Evolutionary conservation across 306 rosid genomes (phyloP).

Genomic region (Ormosia emarginata): DNA sequence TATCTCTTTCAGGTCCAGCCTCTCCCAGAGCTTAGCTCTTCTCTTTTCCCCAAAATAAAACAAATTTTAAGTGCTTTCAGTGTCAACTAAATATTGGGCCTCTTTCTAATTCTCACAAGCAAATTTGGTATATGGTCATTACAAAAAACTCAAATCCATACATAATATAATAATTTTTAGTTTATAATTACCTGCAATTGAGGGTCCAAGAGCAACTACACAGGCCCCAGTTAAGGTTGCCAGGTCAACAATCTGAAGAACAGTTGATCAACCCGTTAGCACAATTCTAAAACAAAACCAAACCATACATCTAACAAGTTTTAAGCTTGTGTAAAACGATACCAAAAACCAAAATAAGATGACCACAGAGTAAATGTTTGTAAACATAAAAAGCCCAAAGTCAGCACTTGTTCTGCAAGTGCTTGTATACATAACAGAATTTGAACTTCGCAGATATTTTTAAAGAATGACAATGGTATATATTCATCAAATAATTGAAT

Average conservation of each 20-base stretch:
- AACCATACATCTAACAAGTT: slow-evolving; percentile 6
- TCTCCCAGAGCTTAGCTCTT: neutral
- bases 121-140: neutral
- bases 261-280: slow-evolving; percentile 30
- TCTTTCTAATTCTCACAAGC: neutral
- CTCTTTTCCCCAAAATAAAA: neutral
- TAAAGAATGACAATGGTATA: neutral
- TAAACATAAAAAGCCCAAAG: neutral
- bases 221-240: slow-evolving; percentile 98
- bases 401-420: neutral
- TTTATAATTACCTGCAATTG: slow-evolving; percentile 71
- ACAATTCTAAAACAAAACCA: slow-evolving; percentile 25
- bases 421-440: neutral
- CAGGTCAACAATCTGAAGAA: slow-evolving; percentile 79
- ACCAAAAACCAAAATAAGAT: neutral
- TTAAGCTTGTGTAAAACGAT: neutral
- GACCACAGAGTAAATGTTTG: neutral
- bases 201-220: slow-evolving; percentile 84
- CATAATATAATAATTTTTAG: neutral
- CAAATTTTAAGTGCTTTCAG: neutral
- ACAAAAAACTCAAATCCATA: neutral
- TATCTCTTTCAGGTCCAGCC: neutral
- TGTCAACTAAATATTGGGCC: neutral
- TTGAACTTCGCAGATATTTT: neutral
- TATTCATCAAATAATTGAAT: neutral